A percentile compares a stretch with the other conserved stretches of the same genome.
These are phyloP conservation scores for Borovskyia barvae DNA, from an alignment of 208 protist genomes.

Conservation along the genomic window DNA sequence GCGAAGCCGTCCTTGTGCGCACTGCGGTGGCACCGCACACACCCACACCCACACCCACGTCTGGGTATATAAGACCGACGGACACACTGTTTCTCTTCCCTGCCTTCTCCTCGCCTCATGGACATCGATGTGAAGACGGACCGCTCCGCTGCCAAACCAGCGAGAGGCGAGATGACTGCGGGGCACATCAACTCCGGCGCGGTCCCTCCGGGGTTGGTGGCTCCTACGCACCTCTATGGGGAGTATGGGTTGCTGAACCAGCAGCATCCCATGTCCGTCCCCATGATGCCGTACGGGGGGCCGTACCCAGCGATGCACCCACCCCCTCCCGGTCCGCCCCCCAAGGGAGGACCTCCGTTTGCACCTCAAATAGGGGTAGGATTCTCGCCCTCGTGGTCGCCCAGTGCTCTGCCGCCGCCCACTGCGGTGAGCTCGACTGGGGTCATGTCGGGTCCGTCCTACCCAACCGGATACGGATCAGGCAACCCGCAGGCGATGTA, in stretches of 20 bases:
- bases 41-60: too few species aligned
- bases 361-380: conserved; percentile 2
- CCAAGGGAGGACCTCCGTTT: conserved; percentile 19
- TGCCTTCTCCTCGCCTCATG: too few species aligned
- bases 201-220: not conserved
- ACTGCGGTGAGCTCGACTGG: too few species aligned
- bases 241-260: not conserved
- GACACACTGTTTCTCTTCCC: too few species aligned
- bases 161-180: conserved; percentile 1
- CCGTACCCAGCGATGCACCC: conserved; percentile 28
- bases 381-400: conserved; percentile 26
- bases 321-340: conserved; percentile 5
- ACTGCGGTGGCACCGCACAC: too few species aligned
- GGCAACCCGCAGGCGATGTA: conserved; percentile 28
- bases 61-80: too few species aligned
- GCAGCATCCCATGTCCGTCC: conserved; percentile 12
- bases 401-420: conserved; percentile 16
- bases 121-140: conserved; percentile 11
- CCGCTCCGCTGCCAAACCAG: conserved; percentile 2
- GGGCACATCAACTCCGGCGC: conserved; percentile 6
- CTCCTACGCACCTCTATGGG: conserved; percentile 5
- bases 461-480: conserved; percentile 15
- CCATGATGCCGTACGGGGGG: conserved; percentile 21
- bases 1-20: too few species aligned
- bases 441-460: too few species aligned